Evolutionary conservation across 2,329 filamentous ascomycete species (phyloP).

Genomic region (Cryphonectria japonica): DNA sequence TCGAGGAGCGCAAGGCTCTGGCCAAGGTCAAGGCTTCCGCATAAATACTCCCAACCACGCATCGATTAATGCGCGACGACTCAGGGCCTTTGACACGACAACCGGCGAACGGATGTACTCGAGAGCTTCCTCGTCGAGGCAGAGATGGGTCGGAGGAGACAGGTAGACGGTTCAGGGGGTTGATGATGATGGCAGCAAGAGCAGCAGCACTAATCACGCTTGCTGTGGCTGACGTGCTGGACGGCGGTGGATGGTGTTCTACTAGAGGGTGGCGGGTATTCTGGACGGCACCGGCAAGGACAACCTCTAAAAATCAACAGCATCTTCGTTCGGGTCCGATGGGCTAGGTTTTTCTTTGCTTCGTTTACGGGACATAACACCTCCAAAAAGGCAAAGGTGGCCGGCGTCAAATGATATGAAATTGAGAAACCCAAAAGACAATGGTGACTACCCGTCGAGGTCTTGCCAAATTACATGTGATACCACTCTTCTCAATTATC

Average conservation of each 20-base stretch:
- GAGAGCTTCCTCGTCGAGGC: slow-evolving; percentile 28
- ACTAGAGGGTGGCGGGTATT: slow-evolving; percentile 41
- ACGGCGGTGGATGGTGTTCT: slow-evolving; percentile 30
- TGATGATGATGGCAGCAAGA: slow-evolving; percentile 22
- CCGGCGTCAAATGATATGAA: slow-evolving; percentile 68
- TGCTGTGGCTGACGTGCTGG: slow-evolving; percentile 22
- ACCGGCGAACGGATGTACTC: slow-evolving; percentile 33
- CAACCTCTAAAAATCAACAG: slow-evolving; percentile 38
- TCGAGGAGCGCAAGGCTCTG: slow-evolving; percentile 95
- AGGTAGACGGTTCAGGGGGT: slow-evolving; percentile 16
- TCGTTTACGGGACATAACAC: slow-evolving; percentile 62
- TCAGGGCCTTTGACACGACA: slow-evolving; percentile 33
- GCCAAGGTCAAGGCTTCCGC: slow-evolving; percentile 88
- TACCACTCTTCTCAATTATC: slow-evolving; percentile 25
- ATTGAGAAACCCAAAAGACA: slow-evolving; percentile 58
- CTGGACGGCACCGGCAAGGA: slow-evolving; percentile 49
- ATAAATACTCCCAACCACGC: slow-evolving; percentile 50
- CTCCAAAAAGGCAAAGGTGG: slow-evolving; percentile 50
- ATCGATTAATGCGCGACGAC: slow-evolving; percentile 36
- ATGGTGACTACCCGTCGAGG: slow-evolving; percentile 31
- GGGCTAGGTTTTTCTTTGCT: slow-evolving; percentile 59
- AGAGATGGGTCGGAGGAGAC: slow-evolving; percentile 26
- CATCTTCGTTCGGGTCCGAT: slow-evolving; percentile 50
- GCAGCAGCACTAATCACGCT: slow-evolving; percentile 3
- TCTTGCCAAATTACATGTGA: slow-evolving; percentile 43